Evolutionary conservation across 495 filamentous ascomycete genomes (phyloP).

Genomic region (Talaromyces proteolyticus): DNA sequence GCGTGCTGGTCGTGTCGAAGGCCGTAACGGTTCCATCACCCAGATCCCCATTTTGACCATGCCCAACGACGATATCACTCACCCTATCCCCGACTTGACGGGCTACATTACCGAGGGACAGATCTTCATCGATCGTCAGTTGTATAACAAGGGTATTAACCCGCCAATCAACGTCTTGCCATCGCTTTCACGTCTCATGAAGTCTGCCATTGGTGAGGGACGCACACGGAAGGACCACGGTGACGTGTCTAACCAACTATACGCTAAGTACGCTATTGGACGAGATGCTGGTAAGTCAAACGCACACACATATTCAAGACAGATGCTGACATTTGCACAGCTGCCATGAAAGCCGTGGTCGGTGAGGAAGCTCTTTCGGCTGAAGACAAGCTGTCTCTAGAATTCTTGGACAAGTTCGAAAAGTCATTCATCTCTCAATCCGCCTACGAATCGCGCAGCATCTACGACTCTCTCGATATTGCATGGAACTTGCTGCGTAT

Average conservation of each 20-base stretch:
- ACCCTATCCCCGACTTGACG: constrained; percentile 97
- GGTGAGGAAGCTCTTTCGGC: constrained; percentile 92
- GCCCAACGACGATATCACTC: constrained; percentile 99
- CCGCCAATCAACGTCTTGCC: constrained; percentile 99
- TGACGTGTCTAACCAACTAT: constrained; percentile 98
- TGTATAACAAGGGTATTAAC: constrained; percentile 94
- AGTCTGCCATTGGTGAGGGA: constrained; percentile 96
- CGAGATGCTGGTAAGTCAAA: constrained; percentile 66
- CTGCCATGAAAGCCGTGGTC: constrained; percentile 98
- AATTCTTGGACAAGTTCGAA: constrained; percentile 99
- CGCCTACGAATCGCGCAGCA: constrained; percentile 82
- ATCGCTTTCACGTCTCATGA: constrained; percentile 98
- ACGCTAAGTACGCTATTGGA: constrained; percentile 99
- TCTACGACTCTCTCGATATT: constrained; percentile 88
- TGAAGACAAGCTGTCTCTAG: constrained; percentile 95
- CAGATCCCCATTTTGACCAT: constrained; percentile 99
- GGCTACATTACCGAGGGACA: constrained; percentile 99
- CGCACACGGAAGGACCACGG: constrained; percentile 94
- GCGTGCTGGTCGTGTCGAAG: constrained; percentile 95
- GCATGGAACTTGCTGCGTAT: constrained; percentile 95
- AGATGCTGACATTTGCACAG: constrained; percentile 24
- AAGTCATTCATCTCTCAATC: constrained; percentile 86
- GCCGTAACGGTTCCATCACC: constrained; percentile 96
- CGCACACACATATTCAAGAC: neutral
- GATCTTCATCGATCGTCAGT: constrained; percentile 93